Percentiles rank a stretch among this genome's conserved stretches.
phyloP scores from a whole-genome alignment of 208 protist species.

The Sergeia podlipaevii region DNA sequence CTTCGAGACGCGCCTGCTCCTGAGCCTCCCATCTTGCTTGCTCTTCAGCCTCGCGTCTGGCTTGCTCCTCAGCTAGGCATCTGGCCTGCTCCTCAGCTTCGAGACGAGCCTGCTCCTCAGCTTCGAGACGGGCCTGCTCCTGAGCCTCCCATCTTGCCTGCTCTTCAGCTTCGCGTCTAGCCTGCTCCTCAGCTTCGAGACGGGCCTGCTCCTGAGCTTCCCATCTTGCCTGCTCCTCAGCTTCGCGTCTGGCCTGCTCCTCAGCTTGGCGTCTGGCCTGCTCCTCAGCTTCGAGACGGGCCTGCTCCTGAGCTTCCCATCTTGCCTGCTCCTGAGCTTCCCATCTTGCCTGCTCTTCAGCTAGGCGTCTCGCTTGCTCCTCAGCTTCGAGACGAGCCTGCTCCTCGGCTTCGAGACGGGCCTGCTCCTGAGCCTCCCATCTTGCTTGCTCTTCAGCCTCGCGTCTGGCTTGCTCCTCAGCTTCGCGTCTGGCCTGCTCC shows the following conservation, averaged over 20 bases:
- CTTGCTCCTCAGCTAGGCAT: conserved; percentile 15
- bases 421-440: conserved; percentile 8
- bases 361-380: conserved; percentile 2
- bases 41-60: conserved; percentile 22
- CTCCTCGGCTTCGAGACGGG: conserved; percentile 4
- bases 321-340: conserved; percentile 3
- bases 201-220: conserved; percentile 9
- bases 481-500: too few species aligned
- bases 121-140: conserved; percentile 11
- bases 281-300: conserved; percentile 12
- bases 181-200: conserved; percentile 16
- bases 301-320: conserved; percentile 4
- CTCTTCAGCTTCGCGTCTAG: conserved; percentile 14
- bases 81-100: conserved; percentile 15
- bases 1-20: conserved; percentile 5
- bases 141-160: conserved; percentile 11
- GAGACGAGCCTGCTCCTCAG: conserved; percentile 13
- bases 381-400: conserved; percentile 7
- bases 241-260: conserved; percentile 14
- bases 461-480: conserved; percentile 8
- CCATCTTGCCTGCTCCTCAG: conserved; percentile 13
- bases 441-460: conserved; percentile 5
- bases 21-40: conserved; percentile 5
- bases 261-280: conserved; percentile 15
- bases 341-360: conserved; percentile 10